These are phyloP conservation scores for Backusella tarrabulga DNA, from an alignment of 192 early-diverging fungal genomes.

Conservation along the genomic window DNA sequence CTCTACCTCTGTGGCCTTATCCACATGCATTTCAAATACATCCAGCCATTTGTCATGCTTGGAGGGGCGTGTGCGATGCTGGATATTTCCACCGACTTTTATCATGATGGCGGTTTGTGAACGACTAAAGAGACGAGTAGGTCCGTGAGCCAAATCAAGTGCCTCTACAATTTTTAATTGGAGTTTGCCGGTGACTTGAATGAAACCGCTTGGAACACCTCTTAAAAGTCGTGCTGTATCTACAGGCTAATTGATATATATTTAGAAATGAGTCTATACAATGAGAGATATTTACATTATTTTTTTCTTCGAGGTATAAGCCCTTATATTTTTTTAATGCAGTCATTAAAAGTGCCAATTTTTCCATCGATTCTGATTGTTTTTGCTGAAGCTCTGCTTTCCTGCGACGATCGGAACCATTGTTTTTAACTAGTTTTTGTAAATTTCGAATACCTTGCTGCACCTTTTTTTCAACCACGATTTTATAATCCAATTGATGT, in stretches of 20 bases:
- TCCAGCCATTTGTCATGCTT: conserved; percentile 72
- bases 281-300: conserved; percentile 34
- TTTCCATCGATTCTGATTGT: conserved; percentile 65
- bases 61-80: conserved; percentile 70
- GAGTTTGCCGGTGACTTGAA: conserved; percentile 69
- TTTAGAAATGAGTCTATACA: background rate
- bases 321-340: conserved; percentile 83
- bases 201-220: conserved; percentile 57
- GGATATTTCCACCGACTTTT: conserved; percentile 79
- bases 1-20: conserved; percentile 90
- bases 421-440: conserved; percentile 4
- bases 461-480: conserved; percentile 92
- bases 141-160: conserved; percentile 56
- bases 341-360: conserved; percentile 64
- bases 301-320: conserved; percentile 72
- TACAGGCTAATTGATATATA: background rate
- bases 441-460: conserved; percentile 66
- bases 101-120: conserved; percentile 75
- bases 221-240: conserved; percentile 6
- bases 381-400: conserved; percentile 49
- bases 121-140: conserved; percentile 48
- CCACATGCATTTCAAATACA: conserved; percentile 83
- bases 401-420: conserved; percentile 46
- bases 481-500: conserved; percentile 80
- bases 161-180: conserved; percentile 65